These are phyloP conservation scores for Trypanosoma cruzi DNA, from an alignment of 208 protist genomes.

Conservation along the genomic window DNA sequence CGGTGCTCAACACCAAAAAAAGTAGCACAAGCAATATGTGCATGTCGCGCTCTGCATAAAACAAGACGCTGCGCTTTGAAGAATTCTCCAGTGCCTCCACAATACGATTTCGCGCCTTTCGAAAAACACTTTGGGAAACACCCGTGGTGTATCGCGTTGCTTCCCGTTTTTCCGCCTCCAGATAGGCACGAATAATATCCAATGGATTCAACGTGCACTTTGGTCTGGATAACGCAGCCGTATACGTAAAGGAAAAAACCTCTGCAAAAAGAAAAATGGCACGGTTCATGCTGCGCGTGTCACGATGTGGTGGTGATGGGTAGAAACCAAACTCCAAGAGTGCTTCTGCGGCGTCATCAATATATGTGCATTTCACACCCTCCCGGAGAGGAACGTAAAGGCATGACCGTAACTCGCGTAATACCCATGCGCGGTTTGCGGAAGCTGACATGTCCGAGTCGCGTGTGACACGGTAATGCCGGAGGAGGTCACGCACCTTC, in stretches of 20 bases:
- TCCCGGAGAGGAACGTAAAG: slow-evolving; percentile 66
- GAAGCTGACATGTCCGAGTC: slow-evolving; percentile 57
- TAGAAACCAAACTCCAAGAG: slow-evolving; percentile 80
- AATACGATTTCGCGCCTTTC: slow-evolving; percentile 82
- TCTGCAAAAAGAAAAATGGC: slow-evolving; percentile 88
- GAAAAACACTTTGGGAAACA: slow-evolving; percentile 54
- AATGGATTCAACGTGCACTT: slow-evolving; percentile 49
- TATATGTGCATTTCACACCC: slow-evolving; percentile 53
- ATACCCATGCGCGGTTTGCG: slow-evolving; percentile 81
- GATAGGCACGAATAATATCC: slow-evolving; percentile 59
- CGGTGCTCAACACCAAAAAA: slow-evolving; percentile 82
- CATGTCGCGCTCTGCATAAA: slow-evolving; percentile 85
- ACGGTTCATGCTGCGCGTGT: slow-evolving; percentile 69
- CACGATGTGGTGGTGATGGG: slow-evolving; percentile 42
- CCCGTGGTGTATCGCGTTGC: slow-evolving; percentile 77
- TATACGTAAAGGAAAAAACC: slow-evolving; percentile 83
- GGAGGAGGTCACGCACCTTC: slow-evolving; percentile 75
- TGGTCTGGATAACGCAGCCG: slow-evolving; percentile 47
- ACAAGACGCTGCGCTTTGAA: slow-evolving; percentile 78
- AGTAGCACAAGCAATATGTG: slow-evolving; percentile 77
- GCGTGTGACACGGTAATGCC: slow-evolving; percentile 61
- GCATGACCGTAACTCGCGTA: slow-evolving; percentile 81
- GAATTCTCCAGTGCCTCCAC: slow-evolving; percentile 76
- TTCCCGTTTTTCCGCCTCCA: slow-evolving; percentile 60
- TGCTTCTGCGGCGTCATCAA: slow-evolving; percentile 50